Base-by-base conservation (phyloP, 2,329 filamentous ascomycete genomes). In the Aspergillus jensenii region DNA sequence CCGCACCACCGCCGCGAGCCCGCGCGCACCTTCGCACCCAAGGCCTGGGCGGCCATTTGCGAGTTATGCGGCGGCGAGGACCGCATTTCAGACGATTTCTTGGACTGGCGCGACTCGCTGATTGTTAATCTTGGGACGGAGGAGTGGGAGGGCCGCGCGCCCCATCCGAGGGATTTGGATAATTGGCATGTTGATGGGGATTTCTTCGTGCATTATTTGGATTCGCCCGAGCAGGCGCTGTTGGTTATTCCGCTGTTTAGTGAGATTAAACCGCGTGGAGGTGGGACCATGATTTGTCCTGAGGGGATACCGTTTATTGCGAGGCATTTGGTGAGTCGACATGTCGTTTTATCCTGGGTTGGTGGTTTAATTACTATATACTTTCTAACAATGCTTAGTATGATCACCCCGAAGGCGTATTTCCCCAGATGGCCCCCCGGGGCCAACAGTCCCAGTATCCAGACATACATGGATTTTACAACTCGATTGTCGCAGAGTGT, bases 111-210 rank as follows among this genome's bases (percentile, higher is more conserved):
- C 62, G 87, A 90, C 74, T 81, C 81, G 4, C 81, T 90, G 56
- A 90, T 90, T 65, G 86, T 90, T 41, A 90, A 90, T 71, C 79
- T 90, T 7, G 88, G 88, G 12, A 84, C 79, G 2, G 68, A 79
- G 0, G 79, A 82, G 51, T 76, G 76, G 48, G 81, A 84, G 59
- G 80, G 81, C 5, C 78, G 77, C 3, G 72, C 78, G 37, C 85
- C 85, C 8, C 73, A 79, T 23, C 84, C 85, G 0, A 76, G 80
- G 51, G 79, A 84, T 0, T 74, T 89, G 21, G 67, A 77, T 7
- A 78, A 78, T 21, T 90, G 87, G 87, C 87, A 90, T 71, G 85
- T 88, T 17, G 87, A 90, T 71, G 87, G 87, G 8, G 87, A 90
- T 64, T 90, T 89, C 71, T 90, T 90, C 69, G 80, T 87, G 5